Conservation (phyloP, 2,329 filamentous ascomycete species). For the Byssothecium circinans region DNA sequence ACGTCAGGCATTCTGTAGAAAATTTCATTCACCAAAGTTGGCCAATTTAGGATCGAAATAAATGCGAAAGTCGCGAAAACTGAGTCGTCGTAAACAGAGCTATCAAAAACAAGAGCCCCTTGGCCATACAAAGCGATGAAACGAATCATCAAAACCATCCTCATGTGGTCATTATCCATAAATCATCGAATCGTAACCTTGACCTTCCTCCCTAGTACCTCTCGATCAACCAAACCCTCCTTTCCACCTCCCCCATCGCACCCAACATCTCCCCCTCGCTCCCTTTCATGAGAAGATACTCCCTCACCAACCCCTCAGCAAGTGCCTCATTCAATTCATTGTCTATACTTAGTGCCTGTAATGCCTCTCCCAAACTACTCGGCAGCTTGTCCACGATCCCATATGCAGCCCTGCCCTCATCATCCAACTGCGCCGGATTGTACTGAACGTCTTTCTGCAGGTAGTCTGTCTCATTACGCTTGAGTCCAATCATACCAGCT, state of each 20-base stretch:
- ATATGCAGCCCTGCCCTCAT: constrained; percentile 51
- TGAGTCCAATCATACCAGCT: constrained; percentile 61
- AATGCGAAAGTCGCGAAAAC: too few relatives aligned
- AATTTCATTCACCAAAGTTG: too few relatives aligned
- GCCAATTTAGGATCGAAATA: too few relatives aligned
- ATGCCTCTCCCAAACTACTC: constrained; percentile 55
- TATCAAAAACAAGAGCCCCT: too few relatives aligned
- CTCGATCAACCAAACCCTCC: constrained; percentile 64
- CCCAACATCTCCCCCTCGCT: constrained; percentile 58
- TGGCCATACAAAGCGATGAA: too few relatives aligned
- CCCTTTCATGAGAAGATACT: constrained; percentile 62
- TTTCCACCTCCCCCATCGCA: constrained; percentile 52
- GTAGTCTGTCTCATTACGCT: constrained; percentile 44
- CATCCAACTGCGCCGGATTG: constrained; percentile 27
- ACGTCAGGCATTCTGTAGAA: too few relatives aligned
- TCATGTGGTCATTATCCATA: too few relatives aligned
- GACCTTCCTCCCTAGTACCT: constrained; percentile 56
- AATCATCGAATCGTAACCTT: too few relatives aligned
- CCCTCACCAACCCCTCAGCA: constrained; percentile 54
- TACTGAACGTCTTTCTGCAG: constrained; percentile 59
- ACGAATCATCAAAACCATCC: too few relatives aligned
- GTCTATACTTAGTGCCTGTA: constrained; percentile 56
- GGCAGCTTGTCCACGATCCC: constrained; percentile 61
- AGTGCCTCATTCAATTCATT: constrained; percentile 51
- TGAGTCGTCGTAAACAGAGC: too few relatives aligned